Conservation (phyloP, 73 alveolate species). For the Paraurostyla sp. region DNA sequence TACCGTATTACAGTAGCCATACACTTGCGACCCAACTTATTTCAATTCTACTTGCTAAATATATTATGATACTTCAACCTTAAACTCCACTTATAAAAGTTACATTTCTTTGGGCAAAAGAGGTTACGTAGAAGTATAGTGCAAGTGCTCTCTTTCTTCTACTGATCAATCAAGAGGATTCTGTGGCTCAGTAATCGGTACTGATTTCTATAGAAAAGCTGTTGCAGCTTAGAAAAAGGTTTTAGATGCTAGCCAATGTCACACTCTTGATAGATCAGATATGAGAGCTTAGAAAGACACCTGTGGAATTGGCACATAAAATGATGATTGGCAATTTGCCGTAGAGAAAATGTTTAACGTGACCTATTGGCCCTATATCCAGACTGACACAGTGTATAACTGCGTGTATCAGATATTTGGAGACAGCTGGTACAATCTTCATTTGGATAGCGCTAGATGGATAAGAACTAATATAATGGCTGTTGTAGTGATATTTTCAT, state of each 20-base stretch:
- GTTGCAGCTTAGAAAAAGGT: slow-evolving; percentile 17
- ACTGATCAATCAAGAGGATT: not conserved
- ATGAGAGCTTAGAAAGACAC: slow-evolving; percentile 60
- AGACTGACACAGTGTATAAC: not conserved
- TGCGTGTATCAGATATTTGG: slow-evolving; percentile 43
- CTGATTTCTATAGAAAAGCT: slow-evolving; percentile 34
- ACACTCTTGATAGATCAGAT: slow-evolving; percentile 58
- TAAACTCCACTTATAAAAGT: not conserved
- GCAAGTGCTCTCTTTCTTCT: slow-evolving; percentile 17
- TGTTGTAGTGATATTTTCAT: not conserved
- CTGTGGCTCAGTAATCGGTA: slow-evolving; percentile 65
- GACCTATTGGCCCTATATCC: slow-evolving; percentile 68
- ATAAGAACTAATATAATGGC: not conserved
- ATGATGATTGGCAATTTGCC: slow-evolving; percentile 61
- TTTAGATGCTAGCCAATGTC: slow-evolving; percentile 32
- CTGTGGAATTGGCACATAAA: slow-evolving; percentile 66
- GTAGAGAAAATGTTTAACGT: slow-evolving; percentile 64
- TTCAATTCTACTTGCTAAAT: slow-evolving; percentile 26
- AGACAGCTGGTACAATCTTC: slow-evolving; percentile 54
- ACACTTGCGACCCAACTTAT: slow-evolving; percentile 50
- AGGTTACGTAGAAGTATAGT: slow-evolving; percentile 8
- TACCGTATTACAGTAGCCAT: slow-evolving; percentile 28
- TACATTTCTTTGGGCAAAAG: slow-evolving; percentile 15
- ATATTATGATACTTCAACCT: not conserved
- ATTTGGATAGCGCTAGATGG: not conserved